These are phyloP conservation scores for Kwoniella bestiolae DNA, from an alignment of 768 basidiomycete genomes.

Conservation along the genomic window DNA sequence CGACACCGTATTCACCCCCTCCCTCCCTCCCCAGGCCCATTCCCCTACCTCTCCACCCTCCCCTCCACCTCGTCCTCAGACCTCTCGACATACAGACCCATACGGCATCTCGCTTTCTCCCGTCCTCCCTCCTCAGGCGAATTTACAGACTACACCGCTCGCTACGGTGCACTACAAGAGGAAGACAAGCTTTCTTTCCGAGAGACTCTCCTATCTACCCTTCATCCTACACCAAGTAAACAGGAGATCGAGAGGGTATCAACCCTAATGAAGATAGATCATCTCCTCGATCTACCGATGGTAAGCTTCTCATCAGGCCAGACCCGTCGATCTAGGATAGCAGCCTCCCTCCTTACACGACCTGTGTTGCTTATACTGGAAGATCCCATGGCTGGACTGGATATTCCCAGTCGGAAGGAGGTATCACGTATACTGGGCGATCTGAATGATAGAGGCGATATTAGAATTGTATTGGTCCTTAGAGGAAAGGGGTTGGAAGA, in stretches of 20 bases:
- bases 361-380: constrained; percentile 84
- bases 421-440: constrained; percentile 48
- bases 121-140: constrained; percentile 61
- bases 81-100: constrained; percentile 71
- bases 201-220: constrained; percentile 62
- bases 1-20: constrained; percentile 71
- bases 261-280: constrained; percentile 64
- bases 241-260: constrained; percentile 64
- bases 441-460: constrained; percentile 41
- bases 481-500: constrained; percentile 47
- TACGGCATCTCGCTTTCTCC: constrained; percentile 59
- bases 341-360: constrained; percentile 70
- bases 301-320: constrained; percentile 91
- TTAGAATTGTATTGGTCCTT: constrained; percentile 48
- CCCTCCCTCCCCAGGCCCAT: constrained; percentile 71
- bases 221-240: constrained; percentile 30
- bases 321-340: constrained; percentile 80
- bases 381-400: constrained; percentile 67
- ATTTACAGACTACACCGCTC: constrained; percentile 90
- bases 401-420: constrained; percentile 47
- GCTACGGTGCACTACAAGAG: constrained; percentile 85
- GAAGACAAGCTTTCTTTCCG: constrained; percentile 78
- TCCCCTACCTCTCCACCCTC: constrained; percentile 63
- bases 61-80: constrained; percentile 57
- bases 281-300: constrained; percentile 78